Evolutionary conservation across 768 basidiomycete genomes (phyloP).

Genomic region (Hericium coralloides): DNA sequence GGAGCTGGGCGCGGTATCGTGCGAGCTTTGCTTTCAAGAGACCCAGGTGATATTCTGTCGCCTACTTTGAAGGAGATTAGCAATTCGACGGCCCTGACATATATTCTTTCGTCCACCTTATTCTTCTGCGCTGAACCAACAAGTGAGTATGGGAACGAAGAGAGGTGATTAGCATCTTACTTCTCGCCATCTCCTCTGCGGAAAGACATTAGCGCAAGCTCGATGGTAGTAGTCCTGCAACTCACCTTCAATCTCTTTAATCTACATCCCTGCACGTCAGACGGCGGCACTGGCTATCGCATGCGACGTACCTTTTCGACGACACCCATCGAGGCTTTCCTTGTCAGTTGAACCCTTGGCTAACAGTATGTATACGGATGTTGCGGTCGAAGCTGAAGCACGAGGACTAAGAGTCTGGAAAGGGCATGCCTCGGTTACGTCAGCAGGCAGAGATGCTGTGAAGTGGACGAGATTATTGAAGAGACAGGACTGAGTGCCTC

Average conservation of each 20-base stretch:
- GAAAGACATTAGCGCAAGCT: background rate
- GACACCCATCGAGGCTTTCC: slow-evolving; percentile 63
- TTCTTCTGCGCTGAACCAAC: slow-evolving; percentile 78
- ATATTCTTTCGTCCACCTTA: slow-evolving; percentile 44
- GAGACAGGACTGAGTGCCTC: background rate
- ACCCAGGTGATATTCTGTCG: slow-evolving; percentile 91
- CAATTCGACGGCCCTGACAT: background rate
- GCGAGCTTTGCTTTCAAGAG: slow-evolving; percentile 92
- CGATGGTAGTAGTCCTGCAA: background rate
- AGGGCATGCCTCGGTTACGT: background rate
- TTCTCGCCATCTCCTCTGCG: slow-evolving; percentile 94
- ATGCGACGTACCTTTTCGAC: slow-evolving; percentile 68
- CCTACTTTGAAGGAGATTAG: slow-evolving; percentile 32
- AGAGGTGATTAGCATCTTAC: slow-evolving; percentile 36
- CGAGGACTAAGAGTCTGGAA: no score
- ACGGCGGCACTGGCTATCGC: background rate
- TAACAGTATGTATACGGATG: no score
- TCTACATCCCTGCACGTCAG: slow-evolving; percentile 36
- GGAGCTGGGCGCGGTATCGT: slow-evolving; percentile 87
- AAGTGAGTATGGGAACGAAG: background rate
- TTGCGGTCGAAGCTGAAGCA: no score
- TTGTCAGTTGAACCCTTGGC: background rate
- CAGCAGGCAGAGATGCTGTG: background rate
- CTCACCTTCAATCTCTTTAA: slow-evolving; percentile 93
- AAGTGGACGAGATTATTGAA: background rate